phyloP scores from a whole-genome alignment of 179 eudicot species.

The Camellia oleifera region DNA sequence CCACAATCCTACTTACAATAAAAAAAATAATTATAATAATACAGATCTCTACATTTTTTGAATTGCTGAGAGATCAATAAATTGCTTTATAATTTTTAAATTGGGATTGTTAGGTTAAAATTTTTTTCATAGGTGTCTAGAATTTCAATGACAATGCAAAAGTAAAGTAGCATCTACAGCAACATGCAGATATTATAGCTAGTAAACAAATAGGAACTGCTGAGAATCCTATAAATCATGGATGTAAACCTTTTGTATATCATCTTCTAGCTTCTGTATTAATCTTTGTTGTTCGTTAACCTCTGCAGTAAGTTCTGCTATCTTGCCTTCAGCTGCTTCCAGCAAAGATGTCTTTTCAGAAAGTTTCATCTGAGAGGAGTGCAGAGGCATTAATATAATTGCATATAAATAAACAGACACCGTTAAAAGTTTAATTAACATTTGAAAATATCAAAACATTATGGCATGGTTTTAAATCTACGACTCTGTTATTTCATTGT shows the following conservation, averaged over 20 bases:
- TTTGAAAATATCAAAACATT: not conserved
- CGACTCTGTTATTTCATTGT: no score
- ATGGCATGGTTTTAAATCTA: no score
- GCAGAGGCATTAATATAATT: slow-evolving; percentile 12
- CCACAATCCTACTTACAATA: no score
- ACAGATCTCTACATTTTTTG: no score
- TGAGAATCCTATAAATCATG: not conserved
- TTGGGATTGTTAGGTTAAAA: no score
- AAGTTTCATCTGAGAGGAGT: slow-evolving; percentile 62
- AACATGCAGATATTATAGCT: slow-evolving; percentile 3
- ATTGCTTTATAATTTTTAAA: no score
- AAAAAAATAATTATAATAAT: no score
- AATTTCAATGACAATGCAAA: not conserved
- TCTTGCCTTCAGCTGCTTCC: slow-evolving; percentile 86
- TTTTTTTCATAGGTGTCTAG: no score
- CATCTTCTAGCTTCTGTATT: slow-evolving; percentile 98
- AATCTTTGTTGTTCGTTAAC: slow-evolving; percentile 78
- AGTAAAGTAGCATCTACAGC: not conserved
- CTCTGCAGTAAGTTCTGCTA: slow-evolving; percentile 58
- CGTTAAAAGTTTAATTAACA: not conserved
- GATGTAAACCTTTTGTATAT: slow-evolving; percentile 73
- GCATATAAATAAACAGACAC: not conserved
- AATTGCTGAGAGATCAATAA: no score
- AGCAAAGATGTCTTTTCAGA: slow-evolving; percentile 76
- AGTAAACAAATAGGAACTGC: not conserved